A percentile compares a stretch with the other conserved stretches of the same genome.
Conservation (phyloP, 1,139 yeast genomes). For the Zygoascus sp. region DNA sequence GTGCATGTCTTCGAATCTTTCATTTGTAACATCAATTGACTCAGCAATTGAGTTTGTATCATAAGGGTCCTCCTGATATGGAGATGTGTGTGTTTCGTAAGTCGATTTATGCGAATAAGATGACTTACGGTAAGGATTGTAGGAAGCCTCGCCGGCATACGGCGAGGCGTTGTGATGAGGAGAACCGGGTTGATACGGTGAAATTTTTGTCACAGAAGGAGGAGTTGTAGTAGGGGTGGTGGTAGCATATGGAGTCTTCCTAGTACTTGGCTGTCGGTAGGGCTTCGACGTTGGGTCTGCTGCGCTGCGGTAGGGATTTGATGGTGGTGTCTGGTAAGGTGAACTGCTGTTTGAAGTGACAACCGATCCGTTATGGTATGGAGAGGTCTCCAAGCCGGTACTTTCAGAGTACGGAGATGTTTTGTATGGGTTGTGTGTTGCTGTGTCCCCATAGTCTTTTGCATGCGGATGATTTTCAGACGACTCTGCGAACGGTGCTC, state of each 20-base stretch:
- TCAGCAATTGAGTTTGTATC: slow-evolving; percentile 3
- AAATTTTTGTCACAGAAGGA: neutral
- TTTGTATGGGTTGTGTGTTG: neutral
- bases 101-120: neutral
- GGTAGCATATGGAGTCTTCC: too few species aligned
- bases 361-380: neutral
- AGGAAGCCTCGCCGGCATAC: too few species aligned
- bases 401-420: neutral
- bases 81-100: neutral
- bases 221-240: too few species aligned
- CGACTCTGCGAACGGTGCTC: neutral
- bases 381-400: neutral
- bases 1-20: neutral
- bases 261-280: too few species aligned
- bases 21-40: slow-evolving; percentile 1
- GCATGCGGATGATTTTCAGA: neutral
- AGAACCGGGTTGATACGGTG: neutral
- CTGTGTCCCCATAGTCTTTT: neutral
- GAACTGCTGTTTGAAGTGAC: neutral
- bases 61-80: slow-evolving; percentile 5
- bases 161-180: neutral
- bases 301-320: neutral
- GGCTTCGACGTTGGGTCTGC: too few species aligned
- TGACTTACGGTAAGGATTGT: neutral
- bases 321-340: neutral